Base-by-base conservation (phyloP, 208 protist genomes). In the Crithidia sp. region DNA sequence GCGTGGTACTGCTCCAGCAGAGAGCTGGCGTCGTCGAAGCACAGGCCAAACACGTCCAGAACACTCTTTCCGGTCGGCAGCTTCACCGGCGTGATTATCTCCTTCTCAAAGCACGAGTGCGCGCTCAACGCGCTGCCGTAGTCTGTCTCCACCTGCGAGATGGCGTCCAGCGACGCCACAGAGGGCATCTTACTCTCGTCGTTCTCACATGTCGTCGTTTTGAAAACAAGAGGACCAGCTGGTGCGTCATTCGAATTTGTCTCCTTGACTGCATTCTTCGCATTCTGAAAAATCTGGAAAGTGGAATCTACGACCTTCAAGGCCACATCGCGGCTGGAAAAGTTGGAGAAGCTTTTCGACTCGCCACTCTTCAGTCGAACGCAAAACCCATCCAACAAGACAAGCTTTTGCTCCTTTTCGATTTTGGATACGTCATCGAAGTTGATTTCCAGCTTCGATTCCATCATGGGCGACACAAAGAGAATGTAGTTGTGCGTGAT, bases 331-430 rank as follows among this genome's bases (percentile, higher is more conserved):
- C 83, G 70, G 67, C 81, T 88, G 49, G 85, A 47, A 76, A 91
- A 91, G 54, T 80, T 84, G 6, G 83, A 86, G 65, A 91, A 91
- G 43, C 77, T 84, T 19, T 81, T 57, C 5, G 61, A 75, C 28
- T 67, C 64, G n/a, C 68, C 81, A 37, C 55, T 62, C 40, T 77
- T 81, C 16, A 86, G 69, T 7, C 61, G 68, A 7, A 91, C 71
- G 16, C 57, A 75, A 74, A 91, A 79, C 8, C 82, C 83, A 43
- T 91, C 86, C 39, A 91, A 58, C 40, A 91, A 77, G 45, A 86
- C 76, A 70, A 89, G 82, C 36, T 81, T 87, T 50, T 84, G 81
- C 50, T 87, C 83, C 64, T 91, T 91, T 56, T 84, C 75, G 37
- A 91, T 78, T 54, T 58, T 71, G 8, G 49, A 62, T 3, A 91